Evolutionary conservation across 2,329 filamentous ascomycete species (phyloP), one percentile per base, ranked within the genome.

Genomic region (Knufia petricola): DNA sequence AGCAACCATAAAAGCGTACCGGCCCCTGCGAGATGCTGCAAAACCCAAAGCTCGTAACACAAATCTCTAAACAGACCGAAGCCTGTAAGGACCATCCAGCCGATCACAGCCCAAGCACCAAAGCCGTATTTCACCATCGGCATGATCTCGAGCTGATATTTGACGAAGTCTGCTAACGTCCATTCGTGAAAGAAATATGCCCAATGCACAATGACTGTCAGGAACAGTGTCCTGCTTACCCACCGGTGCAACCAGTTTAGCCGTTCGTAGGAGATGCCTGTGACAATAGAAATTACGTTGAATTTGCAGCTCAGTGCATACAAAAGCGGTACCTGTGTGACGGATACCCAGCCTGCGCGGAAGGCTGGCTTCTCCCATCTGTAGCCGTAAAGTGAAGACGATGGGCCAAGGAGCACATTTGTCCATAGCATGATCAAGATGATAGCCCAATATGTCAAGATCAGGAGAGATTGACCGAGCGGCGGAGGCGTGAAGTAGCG

Each of bases 341-440:
- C 64, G 10, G 73, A 68, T 37, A 79, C 66, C 48, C 72, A 75
- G 3, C 73, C 76, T 3, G 71, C 72, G 26, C 76, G 69, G 56
- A 78, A 79, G 10, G 72, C 78, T 48, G 81, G 70, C 39, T 71
- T 64, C 56, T 81, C 77, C 67, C 72, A 77, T 36, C 66, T 17
- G 43, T 57, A 57, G 6, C 53, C 55, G 30, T 55, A 57, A 39
- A 55, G 42, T 13, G 53, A 34, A 7, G 52, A 55, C 15, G 48
- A 50, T 20, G 52, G 52, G 17, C 47, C 36, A 17, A 56, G 54
- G 32, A 56, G 50, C 12, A 48, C 46, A 39, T 56, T 53, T 12
- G 54, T 52, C 50, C 52, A 56, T 10, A 56, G 31, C 54, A 56
- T 56, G 17, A 51, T 52, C 43, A 56, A 34, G 15, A 56, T 50